These are phyloP conservation scores for Pyrus betulifolia DNA, from an alignment of 306 rosid species.

Conservation along the genomic window DNA sequence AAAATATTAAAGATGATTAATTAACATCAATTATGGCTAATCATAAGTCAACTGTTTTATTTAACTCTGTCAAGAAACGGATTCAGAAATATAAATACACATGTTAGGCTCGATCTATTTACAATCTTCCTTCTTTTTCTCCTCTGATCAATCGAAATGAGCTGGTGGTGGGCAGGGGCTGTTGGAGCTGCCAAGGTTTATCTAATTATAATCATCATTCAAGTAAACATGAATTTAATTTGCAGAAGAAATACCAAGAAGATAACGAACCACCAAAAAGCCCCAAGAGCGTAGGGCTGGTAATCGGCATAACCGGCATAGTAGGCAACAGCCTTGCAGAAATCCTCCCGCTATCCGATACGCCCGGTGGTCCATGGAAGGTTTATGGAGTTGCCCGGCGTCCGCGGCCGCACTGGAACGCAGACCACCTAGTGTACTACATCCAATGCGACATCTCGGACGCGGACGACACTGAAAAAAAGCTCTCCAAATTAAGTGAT, in stretches of 20 bases:
- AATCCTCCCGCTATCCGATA: constrained; percentile 23
- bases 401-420: constrained; percentile 51
- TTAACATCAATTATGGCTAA: too few species aligned
- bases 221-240: not conserved
- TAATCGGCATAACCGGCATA: constrained; percentile 58
- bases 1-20: too few species aligned
- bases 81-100: too few species aligned
- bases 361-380: constrained; percentile 69
- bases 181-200: too few species aligned
- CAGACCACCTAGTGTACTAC: constrained; percentile 45
- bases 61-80: too few species aligned
- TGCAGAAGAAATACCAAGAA: constrained; percentile 44
- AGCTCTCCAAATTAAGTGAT: constrained; percentile 47
- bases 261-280: constrained; percentile 29
- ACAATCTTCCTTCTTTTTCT: too few species aligned
- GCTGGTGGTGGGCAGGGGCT: too few species aligned
- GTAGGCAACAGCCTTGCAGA: constrained; percentile 70
- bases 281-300: constrained; percentile 36
- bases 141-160: too few species aligned
- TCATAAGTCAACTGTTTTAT: too few species aligned
- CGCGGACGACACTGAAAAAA: constrained; percentile 30
- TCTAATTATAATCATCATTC: too few species aligned
- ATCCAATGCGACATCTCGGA: constrained; percentile 61
- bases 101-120: too few species aligned
- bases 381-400: constrained; percentile 67